Percentiles rank a stretch among this genome's conserved stretches.
phyloP scores from a whole-genome alignment of 306 rosid genomes.

The Malus sieversii region DNA sequence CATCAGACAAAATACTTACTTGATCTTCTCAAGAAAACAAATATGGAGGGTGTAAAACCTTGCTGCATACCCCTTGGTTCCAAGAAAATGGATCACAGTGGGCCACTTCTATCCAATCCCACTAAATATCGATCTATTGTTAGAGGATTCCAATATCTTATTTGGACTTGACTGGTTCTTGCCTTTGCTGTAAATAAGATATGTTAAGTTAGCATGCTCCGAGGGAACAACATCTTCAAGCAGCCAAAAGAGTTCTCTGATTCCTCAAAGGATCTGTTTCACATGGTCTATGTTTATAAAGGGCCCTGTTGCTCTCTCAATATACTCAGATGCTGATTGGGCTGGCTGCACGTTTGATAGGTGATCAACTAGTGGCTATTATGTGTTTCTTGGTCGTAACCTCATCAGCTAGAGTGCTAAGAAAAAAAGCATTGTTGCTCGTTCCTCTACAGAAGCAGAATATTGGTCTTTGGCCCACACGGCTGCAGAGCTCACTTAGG shows the following conservation, averaged over 20 bases:
- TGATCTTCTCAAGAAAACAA: not conserved
- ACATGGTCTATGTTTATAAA: not conserved
- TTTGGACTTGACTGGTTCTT: not conserved
- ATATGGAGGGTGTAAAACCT: not conserved
- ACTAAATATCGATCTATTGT: not conserved
- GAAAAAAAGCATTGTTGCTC: too few relatives aligned
- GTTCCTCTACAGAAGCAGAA: too few relatives aligned
- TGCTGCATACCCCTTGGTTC: not conserved
- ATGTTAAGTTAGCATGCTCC: not conserved
- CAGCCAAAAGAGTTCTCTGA: not conserved
- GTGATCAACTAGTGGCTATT: not conserved
- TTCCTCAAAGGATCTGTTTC: not conserved
- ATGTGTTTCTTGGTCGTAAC: not conserved
- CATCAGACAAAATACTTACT: not conserved
- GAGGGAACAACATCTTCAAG: not conserved
- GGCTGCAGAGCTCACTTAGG: too few relatives aligned
- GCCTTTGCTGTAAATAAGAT: not conserved
- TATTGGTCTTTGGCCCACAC: too few relatives aligned
- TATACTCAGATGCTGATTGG: not conserved
- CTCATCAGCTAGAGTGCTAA: not conserved
- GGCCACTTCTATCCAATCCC: not conserved
- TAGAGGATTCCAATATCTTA: not conserved
- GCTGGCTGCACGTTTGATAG: not conserved
- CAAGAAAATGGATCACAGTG: not conserved
- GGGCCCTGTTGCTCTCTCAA: not conserved